Base-by-base conservation (phyloP, 805 yeast species). In the Scheffersomyces stipitis region DNA sequence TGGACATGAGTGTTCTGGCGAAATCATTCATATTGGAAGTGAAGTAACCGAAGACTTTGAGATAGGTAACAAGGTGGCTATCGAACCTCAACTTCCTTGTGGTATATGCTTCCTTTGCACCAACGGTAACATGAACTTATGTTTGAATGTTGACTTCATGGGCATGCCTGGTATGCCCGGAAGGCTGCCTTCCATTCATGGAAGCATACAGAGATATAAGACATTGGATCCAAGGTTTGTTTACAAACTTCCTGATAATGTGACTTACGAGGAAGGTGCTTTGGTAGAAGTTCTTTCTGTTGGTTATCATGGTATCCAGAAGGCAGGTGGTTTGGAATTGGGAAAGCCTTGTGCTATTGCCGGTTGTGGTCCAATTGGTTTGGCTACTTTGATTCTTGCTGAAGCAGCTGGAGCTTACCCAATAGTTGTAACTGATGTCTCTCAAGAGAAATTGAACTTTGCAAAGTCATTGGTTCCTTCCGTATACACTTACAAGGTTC, bases 351-450 rank as follows among this genome's bases (percentile, higher is more conserved):
- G 63, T 9, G 51, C 72, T 31, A 60, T 77, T 35, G 65, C 72
- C 28, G 83, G 83, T 35, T 80, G 80, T 13, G 81, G 82, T 15
- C 81, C 82, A n/a, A 77, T 77, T 45, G 82, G 82, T 12, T 55
- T 76, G 22, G 66, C 73, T 28, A 56, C 76, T 17, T 65, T 78
- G 33, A 44, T 69, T 3, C 52, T 75, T 31, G 78, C 79, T 8
- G 62, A 67, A 23, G 80, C 79, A 10, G 64, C 73, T 2, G 82
- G 82, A 16, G 78, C 78, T 4, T 62, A 71, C 22, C 81, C 81
- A 20, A 44, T 77, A 13, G 70, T 66, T 14, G 72, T 76, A 45
- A 71, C 79, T 4, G 81, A 76, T 51, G 52, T 76, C 28, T 60
- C 67, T 34, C 57, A 55, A 15, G 60, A 61, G 31, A 64, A 81